Base-by-base conservation (phyloP, 345 rosid species). In the Psidium friedrichsthalianum region DNA sequence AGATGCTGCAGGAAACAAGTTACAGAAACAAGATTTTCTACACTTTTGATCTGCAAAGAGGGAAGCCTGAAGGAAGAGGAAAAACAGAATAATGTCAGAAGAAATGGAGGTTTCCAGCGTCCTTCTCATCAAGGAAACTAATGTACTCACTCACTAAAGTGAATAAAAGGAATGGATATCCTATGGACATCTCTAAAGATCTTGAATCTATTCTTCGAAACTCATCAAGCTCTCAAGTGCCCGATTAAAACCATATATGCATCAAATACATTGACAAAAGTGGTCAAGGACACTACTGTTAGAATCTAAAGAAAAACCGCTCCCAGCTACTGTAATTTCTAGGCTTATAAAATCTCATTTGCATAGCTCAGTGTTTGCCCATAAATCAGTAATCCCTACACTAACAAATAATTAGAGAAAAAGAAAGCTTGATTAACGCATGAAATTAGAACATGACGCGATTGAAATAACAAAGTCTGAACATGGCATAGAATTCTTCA, bases 21-120 rank as follows among this genome's bases (percentile, higher is more conserved):
- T 88, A 51, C 90, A 91, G 84, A 88, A 29, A 69, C 86, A 87
- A 55, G 91, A 88, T 84, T 89, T 90, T 86, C 91, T 86, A 58
- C 86, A 49, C 61, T 86, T 87, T 25, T 90, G 49, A 86, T 93
- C 92, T n/a, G 83, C 74, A 25, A 83, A 82, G 82, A 78, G 74
- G 44, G 88, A 81, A n/a, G 86, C 83, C 96, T 92, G 92, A 78
- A 78, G 82, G 61, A 51, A 58, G 15, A n/a, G 32, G 25, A 11
- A 85, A 74, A 47, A 40, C 27, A 56, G 22, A 25, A 58, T 24
- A 21, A 59, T 16, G 51, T 49, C 51, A 86, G 69, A 83, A 47
- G 47, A 36, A 21, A 69, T 56, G 13, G 4, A 24, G 25, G 80
- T 40, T 18, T 69, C 14, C 80, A 69, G 80, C 9, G 80, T 69